A percentile compares a stretch with the other conserved stretches of the same genome.
phyloP scores from a whole-genome alignment of 2,329 filamentous ascomycete genomes.

The Scedosporium apiospermum region DNA sequence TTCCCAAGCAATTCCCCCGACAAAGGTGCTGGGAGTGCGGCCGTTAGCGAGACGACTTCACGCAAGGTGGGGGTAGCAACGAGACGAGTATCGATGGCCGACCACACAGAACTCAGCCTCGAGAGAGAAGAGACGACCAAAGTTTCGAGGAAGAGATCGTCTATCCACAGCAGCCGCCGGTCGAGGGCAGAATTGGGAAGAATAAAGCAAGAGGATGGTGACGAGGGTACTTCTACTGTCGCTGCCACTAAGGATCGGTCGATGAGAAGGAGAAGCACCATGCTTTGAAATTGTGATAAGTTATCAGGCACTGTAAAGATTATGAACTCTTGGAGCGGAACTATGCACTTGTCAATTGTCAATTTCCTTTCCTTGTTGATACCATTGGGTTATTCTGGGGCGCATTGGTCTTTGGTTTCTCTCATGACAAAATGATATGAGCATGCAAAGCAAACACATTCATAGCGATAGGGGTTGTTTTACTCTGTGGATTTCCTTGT shows the following conservation, averaged over 20 bases:
- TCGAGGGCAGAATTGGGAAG: constrained; percentile 20
- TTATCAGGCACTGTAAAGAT: background rate
- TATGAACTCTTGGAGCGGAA: background rate
- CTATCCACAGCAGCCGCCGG: constrained; percentile 24
- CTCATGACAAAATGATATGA: constrained; percentile 1
- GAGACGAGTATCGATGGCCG: constrained; percentile 7
- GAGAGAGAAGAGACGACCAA: constrained; percentile 10
- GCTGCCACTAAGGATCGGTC: constrained; percentile 12
- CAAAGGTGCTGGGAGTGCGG: constrained; percentile 4
- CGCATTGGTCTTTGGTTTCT: background rate
- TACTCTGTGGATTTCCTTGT: background rate
- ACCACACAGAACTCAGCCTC: constrained; percentile 5
- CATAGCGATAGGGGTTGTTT: constrained; percentile 4
- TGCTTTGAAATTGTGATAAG: constrained; percentile 35
- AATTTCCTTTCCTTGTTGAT: constrained; percentile 1
- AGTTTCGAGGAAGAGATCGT: constrained; percentile 29
- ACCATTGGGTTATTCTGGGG: background rate
- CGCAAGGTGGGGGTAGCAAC: constrained; percentile 1
- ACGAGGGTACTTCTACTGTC: constrained; percentile 7
- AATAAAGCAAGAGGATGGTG: constrained; percentile 21
- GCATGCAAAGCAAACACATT: background rate
- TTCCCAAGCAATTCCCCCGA: constrained; percentile 38
- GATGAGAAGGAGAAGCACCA: constrained; percentile 47
- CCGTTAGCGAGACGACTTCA: constrained; percentile 15
- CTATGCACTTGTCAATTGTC: background rate